phyloP scores from a whole-genome alignment of 179 eudicot genomes.

The Gypsophila paniculata region DNA sequence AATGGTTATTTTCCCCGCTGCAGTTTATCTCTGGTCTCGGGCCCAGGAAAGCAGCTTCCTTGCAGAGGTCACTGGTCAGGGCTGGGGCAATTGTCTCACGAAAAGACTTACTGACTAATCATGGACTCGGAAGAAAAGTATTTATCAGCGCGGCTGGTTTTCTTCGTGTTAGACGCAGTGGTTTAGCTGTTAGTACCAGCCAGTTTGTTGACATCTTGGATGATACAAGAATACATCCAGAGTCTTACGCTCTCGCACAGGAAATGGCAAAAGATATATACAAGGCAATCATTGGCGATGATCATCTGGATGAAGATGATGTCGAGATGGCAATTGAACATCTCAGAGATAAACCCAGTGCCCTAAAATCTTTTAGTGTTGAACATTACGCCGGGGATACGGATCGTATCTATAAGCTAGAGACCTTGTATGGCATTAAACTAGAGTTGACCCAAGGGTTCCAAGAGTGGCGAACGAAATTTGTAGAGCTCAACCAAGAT shows the following conservation, averaged over 20 bases:
- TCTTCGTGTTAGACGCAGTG: constrained; percentile 83
- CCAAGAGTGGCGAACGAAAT: constrained; percentile 80
- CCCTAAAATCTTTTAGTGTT: constrained; percentile 55
- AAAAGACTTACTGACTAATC: constrained; percentile 69
- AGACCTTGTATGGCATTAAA: constrained; percentile 65
- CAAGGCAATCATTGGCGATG: constrained; percentile 54
- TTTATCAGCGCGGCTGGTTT: constrained; percentile 93
- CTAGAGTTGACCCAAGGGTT: constrained; percentile 88
- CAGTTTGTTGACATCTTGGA: constrained; percentile 87
- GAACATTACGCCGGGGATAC: constrained; percentile 62
- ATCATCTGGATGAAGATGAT: constrained; percentile 72
- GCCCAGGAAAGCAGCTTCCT: constrained; percentile 86
- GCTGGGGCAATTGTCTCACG: constrained; percentile 69
- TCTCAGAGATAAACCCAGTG: constrained; percentile 75
- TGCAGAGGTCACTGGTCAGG: constrained; percentile 76
- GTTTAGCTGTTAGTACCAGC: constrained; percentile 70
- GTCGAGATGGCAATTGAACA: constrained; percentile 88
- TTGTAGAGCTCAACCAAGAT: constrained; percentile 67
- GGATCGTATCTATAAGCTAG: constrained; percentile 48
- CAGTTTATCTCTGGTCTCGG: constrained; percentile 98
- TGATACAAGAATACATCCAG: constrained; percentile 96
- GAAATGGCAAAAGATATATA: constrained; percentile 90
- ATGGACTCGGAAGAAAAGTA: constrained; percentile 82
- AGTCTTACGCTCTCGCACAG: constrained; percentile 84
- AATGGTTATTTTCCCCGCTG: constrained; percentile 89